A percentile compares a stretch with the other conserved stretches of the same genome.
These are phyloP conservation scores for Aureobasidium lini DNA, from an alignment of 2,329 filamentous ascomycete species.

Conservation along the genomic window DNA sequence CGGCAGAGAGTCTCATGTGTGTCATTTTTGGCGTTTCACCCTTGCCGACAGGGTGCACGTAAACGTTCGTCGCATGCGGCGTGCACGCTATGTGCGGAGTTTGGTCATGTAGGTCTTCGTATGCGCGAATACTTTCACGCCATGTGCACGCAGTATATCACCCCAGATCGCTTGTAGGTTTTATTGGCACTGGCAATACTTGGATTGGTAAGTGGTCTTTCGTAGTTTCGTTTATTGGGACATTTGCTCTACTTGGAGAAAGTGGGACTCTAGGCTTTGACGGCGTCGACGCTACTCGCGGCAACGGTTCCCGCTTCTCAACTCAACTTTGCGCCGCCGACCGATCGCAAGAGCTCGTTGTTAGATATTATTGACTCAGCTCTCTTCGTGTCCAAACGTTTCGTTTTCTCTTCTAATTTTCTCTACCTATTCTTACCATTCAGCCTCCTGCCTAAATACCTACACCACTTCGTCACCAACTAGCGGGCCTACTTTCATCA, in stretches of 20 bases:
- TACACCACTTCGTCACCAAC: not conserved
- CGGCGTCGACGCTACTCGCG: conserved; percentile 13
- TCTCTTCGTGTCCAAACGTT: conserved; percentile 8
- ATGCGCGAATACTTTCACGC: not conserved
- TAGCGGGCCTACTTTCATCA: conserved; percentile 2
- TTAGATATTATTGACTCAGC: conserved; percentile 10
- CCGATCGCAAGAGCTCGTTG: conserved; percentile 8
- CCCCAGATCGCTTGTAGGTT: not conserved
- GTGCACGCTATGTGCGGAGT: conserved; percentile 4
- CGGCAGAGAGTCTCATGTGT: conserved; percentile 3
- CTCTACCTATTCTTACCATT: not conserved
- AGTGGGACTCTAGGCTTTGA: conserved; percentile 14
- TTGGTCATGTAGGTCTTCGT: not conserved
- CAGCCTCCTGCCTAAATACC: not conserved
- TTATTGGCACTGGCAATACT: not conserved
- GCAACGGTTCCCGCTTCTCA: conserved; percentile 12
- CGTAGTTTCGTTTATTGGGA: not conserved
- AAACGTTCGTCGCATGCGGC: not conserved
- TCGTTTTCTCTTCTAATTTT: conserved; percentile 9
- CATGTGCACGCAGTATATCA: not conserved
- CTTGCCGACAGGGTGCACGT: not conserved
- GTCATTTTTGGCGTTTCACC: not conserved
- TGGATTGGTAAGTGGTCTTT: conserved; percentile 1
- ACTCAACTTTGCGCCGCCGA: conserved; percentile 9
- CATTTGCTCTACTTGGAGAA: not conserved